These are phyloP conservation scores for Anastatica hierochuntica DNA, from an alignment of 345 rosid species.

Conservation along the genomic window DNA sequence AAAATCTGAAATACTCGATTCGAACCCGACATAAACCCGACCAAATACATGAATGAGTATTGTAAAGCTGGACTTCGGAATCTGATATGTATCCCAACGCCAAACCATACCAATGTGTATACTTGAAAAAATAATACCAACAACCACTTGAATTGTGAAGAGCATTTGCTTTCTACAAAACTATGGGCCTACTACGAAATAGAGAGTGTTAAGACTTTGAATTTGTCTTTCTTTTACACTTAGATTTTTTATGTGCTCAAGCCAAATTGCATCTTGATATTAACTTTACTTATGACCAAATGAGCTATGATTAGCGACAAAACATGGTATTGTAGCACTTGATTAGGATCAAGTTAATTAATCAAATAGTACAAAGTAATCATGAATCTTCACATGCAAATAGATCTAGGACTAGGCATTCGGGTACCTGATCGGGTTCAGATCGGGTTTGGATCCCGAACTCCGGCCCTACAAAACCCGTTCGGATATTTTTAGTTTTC, in stretches of 20 bases:
- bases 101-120: constrained; percentile 5
- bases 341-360: not conserved
- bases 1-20: no score
- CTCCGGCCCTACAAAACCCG: no score
- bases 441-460: no score
- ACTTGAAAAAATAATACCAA: constrained; percentile 2
- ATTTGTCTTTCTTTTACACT: not conserved
- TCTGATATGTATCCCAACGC: no score
- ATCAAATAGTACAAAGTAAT: constrained; percentile 1
- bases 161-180: not conserved
- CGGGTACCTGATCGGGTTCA: no score
- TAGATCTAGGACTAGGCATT: no score
- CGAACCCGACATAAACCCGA: no score
- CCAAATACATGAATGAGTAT: no score
- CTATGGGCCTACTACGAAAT: not conserved
- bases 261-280: not conserved
- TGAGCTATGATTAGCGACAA: not conserved
- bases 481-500: no score
- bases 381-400: constrained; percentile 22
- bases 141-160: not conserved
- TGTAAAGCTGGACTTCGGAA: no score
- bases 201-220: not conserved
- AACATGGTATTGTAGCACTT: no score
- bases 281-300: not conserved
- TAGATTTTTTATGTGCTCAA: not conserved